phyloP scores from a whole-genome alignment of 2,329 filamentous ascomycete genomes.

The Botrytis aclada region DNA sequence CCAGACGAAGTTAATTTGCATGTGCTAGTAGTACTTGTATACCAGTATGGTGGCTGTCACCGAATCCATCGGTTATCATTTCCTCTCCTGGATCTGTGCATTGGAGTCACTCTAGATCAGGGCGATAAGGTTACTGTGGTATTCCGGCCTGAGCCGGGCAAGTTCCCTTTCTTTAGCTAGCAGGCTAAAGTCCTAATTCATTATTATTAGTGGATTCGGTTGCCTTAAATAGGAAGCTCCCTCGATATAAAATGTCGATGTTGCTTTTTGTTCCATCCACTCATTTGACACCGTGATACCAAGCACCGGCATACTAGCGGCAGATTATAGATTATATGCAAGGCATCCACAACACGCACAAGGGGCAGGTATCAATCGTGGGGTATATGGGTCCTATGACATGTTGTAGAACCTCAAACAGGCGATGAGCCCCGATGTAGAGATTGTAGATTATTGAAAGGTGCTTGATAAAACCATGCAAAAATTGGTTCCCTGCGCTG shows the following conservation, averaged over 20 bases:
- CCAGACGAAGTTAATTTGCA: not conserved
- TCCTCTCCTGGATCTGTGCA: not conserved
- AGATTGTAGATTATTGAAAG: constrained; percentile 6
- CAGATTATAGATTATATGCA: constrained; percentile 1
- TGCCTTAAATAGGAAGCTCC: not conserved
- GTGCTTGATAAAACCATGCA: not conserved
- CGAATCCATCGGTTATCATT: not conserved
- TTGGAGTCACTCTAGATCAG: not conserved
- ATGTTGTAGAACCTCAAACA: constrained; percentile 3
- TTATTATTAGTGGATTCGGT: not conserved
- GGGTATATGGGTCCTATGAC: constrained; percentile 15
- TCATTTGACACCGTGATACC: constrained; percentile 2
- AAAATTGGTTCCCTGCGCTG: not conserved
- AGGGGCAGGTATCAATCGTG: not conserved
- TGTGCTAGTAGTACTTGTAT: constrained; percentile 5
- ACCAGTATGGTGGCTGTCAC: not conserved
- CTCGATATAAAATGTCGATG: not conserved
- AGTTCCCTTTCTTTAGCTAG: not conserved
- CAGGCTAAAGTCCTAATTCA: not conserved
- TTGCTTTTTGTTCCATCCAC: not conserved
- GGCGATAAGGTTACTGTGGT: not conserved
- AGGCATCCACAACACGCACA: not conserved
- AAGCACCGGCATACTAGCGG: not conserved
- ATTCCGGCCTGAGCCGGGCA: not conserved
- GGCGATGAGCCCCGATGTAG: not conserved